Conservation (phyloP, 257 asterid genomes). For the Echium plantagineum region DNA sequence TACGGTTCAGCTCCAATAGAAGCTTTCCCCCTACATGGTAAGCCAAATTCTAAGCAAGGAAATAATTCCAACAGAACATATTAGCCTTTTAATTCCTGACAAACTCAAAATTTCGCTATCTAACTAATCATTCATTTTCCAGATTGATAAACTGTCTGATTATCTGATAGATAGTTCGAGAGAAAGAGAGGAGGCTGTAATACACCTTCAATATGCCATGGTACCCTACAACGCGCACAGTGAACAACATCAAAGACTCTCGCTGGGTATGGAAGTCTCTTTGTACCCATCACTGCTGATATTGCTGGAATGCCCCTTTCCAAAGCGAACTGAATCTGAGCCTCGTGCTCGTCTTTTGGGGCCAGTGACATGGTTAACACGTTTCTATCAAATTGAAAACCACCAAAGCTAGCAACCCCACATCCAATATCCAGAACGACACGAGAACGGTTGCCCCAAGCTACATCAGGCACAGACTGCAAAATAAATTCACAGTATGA, state of each 20-base stretch:
- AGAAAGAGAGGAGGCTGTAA: not conserved
- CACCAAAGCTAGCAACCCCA: conserved; percentile 99
- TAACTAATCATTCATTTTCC: not conserved
- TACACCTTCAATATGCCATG: conserved; percentile 98
- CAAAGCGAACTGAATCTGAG: conserved; percentile 93
- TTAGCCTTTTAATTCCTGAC: not conserved
- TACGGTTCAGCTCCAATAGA: conserved; percentile 91
- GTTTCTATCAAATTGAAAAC: conserved; percentile 81
- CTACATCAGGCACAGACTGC: conserved; percentile 77
- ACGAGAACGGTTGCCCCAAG: conserved; percentile 94
- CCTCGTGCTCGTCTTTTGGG: conserved; percentile 98
- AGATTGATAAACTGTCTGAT: not conserved
- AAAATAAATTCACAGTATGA: not conserved
- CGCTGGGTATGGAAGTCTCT: conserved; percentile 82
- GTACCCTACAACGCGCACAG: conserved; percentile 97
- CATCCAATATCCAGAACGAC: conserved; percentile 96
- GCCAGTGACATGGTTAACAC: conserved; percentile 88
- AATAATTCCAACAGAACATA: not conserved
- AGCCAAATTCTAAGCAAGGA: conserved; percentile 7
- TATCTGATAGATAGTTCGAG: not conserved
- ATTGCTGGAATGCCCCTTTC: conserved; percentile 96
- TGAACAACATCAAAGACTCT: conserved; percentile 85
- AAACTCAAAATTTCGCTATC: not conserved
- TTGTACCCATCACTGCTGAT: conserved; percentile 96
- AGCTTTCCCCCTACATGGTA: conserved; percentile 68